These are phyloP conservation scores for Phytophthora foliorum DNA, from an alignment of 352 stramenopile genomes.

Conservation along the genomic window DNA sequence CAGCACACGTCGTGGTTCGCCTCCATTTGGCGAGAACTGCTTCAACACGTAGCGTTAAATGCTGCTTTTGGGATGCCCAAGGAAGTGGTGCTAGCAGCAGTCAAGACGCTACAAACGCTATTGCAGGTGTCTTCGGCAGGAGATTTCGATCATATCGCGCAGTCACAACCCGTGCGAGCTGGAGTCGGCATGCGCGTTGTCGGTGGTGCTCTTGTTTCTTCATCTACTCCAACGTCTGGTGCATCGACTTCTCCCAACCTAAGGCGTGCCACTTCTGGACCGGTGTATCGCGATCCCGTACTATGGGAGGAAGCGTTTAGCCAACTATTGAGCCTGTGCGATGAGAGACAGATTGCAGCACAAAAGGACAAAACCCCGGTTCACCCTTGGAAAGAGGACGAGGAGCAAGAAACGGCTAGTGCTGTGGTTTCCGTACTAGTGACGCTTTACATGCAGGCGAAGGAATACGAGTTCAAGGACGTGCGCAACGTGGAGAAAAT, in stretches of 20 bases:
- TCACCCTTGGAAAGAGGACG: slow-evolving; percentile 65
- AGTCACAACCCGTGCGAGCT: slow-evolving; percentile 80
- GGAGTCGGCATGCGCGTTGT: slow-evolving; percentile 93
- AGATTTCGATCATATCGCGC: slow-evolving; percentile 78
- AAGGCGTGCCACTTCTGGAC: slow-evolving; percentile 23
- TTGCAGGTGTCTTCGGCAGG: slow-evolving; percentile 79
- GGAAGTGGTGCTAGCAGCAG: slow-evolving; percentile 79
- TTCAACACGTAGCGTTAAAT: slow-evolving; percentile 70
- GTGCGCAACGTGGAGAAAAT: slow-evolving; percentile 68
- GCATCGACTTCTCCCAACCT: slow-evolving; percentile 30
- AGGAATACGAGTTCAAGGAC: slow-evolving; percentile 79
- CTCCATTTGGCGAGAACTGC: slow-evolving; percentile 68
- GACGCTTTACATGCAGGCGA: slow-evolving; percentile 81
- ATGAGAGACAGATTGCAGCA: slow-evolving; percentile 47
- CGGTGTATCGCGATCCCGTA: slow-evolving; percentile 53
- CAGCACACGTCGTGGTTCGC: slow-evolving; percentile 71
- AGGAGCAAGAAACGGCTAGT: slow-evolving; percentile 85
- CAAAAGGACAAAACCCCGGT: slow-evolving; percentile 22
- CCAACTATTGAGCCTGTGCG: slow-evolving; percentile 66
- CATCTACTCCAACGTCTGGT: slow-evolving; percentile 32
- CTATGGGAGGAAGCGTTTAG: slow-evolving; percentile 80
- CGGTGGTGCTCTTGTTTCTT: slow-evolving; percentile 79
- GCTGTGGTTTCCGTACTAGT: slow-evolving; percentile 78
- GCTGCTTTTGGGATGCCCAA: slow-evolving; percentile 66
- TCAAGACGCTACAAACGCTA: slow-evolving; percentile 86